phyloP scores from a whole-genome alignment of 2,329 filamentous ascomycete genomes.

The Aspergillus pseudoterreus region DNA sequence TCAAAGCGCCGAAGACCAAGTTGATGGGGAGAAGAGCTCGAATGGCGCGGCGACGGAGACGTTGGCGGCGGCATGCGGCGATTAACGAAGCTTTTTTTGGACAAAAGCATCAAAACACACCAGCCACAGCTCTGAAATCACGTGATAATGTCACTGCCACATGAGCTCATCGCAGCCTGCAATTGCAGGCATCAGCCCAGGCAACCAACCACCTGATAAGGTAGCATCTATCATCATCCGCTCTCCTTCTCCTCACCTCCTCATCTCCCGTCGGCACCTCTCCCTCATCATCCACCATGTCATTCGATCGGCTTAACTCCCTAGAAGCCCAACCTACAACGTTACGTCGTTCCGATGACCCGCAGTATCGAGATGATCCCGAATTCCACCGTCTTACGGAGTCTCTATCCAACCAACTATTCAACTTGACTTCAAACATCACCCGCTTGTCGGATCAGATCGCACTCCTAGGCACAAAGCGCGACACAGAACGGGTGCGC shows the following conservation, averaged over 20 bases:
- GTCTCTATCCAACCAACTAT: constrained; percentile 81
- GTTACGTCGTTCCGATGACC: constrained; percentile 65
- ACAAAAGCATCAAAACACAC: constrained; percentile 36
- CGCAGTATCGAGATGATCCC: constrained; percentile 83
- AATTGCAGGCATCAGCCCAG: constrained; percentile 20
- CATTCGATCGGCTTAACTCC: constrained; percentile 80
- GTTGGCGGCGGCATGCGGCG: constrained; percentile 14
- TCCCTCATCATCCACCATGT: constrained; percentile 57
- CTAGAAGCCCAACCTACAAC: constrained; percentile 75
- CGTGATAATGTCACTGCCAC: constrained; percentile 19
- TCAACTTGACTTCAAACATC: constrained; percentile 84
- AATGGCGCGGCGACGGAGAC: background rate
- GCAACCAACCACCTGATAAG: constrained; percentile 13
- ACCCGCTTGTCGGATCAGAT: constrained; percentile 81
- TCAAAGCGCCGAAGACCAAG: background rate
- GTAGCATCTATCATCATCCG: constrained; percentile 6
- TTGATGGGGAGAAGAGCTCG: background rate
- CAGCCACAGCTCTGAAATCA: constrained; percentile 22
- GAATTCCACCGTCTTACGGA: constrained; percentile 82
- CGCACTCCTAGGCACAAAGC: constrained; percentile 78
- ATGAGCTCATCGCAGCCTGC: constrained; percentile 30
- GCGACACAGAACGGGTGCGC: constrained; percentile 84
- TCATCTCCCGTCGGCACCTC: constrained; percentile 4
- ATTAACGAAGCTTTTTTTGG: constrained; percentile 24
- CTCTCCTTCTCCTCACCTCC: constrained; percentile 5